Percentiles rank a stretch among this genome's conserved stretches.
Evolutionary conservation across 805 yeast species (phyloP).

Genomic region (Pichia occidentalis): DNA sequence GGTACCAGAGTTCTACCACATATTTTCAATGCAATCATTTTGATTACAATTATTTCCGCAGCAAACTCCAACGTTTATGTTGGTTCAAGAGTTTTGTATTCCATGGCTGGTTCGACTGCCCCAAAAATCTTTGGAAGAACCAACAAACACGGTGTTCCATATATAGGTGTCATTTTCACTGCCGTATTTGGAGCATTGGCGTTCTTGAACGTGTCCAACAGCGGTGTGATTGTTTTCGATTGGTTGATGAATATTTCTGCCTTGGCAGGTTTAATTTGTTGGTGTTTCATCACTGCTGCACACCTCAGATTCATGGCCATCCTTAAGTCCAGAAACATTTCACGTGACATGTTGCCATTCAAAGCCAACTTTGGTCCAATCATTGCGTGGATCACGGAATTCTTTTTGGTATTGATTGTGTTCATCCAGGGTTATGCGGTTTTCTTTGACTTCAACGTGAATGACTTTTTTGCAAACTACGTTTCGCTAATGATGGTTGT

Average conservation of each 20-base stretch:
- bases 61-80: slow-evolving; percentile 72
- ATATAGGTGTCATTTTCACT: slow-evolving; percentile 48
- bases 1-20: slow-evolving; percentile 63
- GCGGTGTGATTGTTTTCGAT: slow-evolving; percentile 54
- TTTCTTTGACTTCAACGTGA: slow-evolving; percentile 49
- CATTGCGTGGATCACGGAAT: slow-evolving; percentile 56
- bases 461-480: slow-evolving; percentile 63
- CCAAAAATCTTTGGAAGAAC: slow-evolving; percentile 46
- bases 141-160: slow-evolving; percentile 57
- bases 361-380: slow-evolving; percentile 68
- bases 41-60: slow-evolving; percentile 68
- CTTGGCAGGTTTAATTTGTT: slow-evolving; percentile 67
- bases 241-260: slow-evolving; percentile 76
- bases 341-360: slow-evolving; percentile 66
- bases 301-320: slow-evolving; percentile 54
- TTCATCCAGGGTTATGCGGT: slow-evolving; percentile 68
- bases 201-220: slow-evolving; percentile 47
- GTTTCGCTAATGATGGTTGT: slow-evolving; percentile 59
- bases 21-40: slow-evolving; percentile 66
- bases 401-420: slow-evolving; percentile 47
- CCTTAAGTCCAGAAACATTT: slow-evolving; percentile 51
- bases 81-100: slow-evolving; percentile 61
- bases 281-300: slow-evolving; percentile 59
- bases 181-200: slow-evolving; percentile 59
- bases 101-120: slow-evolving; percentile 55